Evolutionary conservation across 495 filamentous ascomycete genomes (phyloP).

Genomic region (Lasiosphaeriaceae sp.): DNA sequence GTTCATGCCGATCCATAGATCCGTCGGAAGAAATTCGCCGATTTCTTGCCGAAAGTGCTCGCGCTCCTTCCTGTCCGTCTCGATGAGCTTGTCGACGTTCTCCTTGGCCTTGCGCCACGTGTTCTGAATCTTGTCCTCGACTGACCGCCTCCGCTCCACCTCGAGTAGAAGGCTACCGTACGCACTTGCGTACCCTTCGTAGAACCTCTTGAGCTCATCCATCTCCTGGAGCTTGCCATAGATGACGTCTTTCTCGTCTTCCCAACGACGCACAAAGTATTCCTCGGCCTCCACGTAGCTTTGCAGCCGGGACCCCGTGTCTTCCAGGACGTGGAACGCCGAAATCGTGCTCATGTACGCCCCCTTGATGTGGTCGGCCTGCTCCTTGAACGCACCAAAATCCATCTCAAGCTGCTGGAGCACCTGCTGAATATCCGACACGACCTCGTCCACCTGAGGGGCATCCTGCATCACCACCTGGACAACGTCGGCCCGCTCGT

Average conservation of each 20-base stretch:
- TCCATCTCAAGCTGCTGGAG: conserved; percentile 71
- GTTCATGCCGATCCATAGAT: conserved; percentile 77
- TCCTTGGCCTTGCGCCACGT: conserved; percentile 71
- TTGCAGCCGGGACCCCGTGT: conserved; percentile 60
- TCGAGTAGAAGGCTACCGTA: conserved; percentile 84
- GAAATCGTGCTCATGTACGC: conserved; percentile 46
- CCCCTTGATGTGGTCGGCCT: conserved; percentile 50
- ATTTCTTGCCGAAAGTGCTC: conserved; percentile 78
- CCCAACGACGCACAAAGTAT: conserved; percentile 72
- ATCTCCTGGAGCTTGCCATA: conserved; percentile 66
- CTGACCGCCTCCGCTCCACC: conserved; percentile 64
- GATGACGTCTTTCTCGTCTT: conserved; percentile 66
- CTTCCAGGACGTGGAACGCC: conserved; percentile 64
- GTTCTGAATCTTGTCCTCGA: conserved; percentile 67
- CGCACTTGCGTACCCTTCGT: conserved; percentile 75
- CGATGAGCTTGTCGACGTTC: conserved; percentile 70
- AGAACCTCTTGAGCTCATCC: conserved; percentile 67
- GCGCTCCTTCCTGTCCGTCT: conserved; percentile 67
- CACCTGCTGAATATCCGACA: conserved; percentile 73
- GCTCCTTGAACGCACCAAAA: conserved; percentile 54
- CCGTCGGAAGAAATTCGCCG: conserved; percentile 80
- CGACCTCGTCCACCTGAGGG: conserved; percentile 82
- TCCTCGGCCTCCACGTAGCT: conserved; percentile 65
- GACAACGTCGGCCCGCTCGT: conserved; percentile 79
- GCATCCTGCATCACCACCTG: conserved; percentile 79